phyloP scores from a whole-genome alignment of 768 basidiomycete genomes.

The Lentinus tigrinus region DNA sequence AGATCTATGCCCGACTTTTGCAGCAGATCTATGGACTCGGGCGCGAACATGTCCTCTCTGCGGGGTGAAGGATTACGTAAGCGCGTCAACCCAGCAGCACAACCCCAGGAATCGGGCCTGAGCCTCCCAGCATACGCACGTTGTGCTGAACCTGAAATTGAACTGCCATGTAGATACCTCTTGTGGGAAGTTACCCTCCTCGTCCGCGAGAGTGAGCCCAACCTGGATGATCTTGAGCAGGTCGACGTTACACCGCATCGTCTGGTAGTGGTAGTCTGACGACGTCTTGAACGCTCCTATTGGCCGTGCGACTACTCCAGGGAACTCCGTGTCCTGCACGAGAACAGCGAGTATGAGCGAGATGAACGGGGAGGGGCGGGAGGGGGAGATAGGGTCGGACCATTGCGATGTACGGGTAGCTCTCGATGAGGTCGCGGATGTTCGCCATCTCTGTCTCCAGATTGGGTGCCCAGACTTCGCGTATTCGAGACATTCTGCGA shows the following conservation, averaged over 20 bases:
- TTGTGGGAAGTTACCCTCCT: conserved; percentile 87
- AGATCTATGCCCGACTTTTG: conserved; percentile 97
- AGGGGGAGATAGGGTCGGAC: conserved; percentile 43
- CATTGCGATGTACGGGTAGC: conserved; percentile 95
- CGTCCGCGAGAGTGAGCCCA: conserved; percentile 91
- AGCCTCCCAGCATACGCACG: conserved; percentile 47
- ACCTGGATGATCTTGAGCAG: conserved; percentile 97
- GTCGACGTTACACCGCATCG: conserved; percentile 99
- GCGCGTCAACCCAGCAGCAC: conserved; percentile 4
- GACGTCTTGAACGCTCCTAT: conserved; percentile 96
- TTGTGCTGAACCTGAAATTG: conserved; percentile 91
- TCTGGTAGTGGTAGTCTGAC: conserved; percentile 99
- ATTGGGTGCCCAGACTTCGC: conserved; percentile 94
- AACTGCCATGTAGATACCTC: conserved; percentile 98
- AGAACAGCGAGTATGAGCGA: conserved; percentile 20
- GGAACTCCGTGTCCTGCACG: conserved; percentile 93
- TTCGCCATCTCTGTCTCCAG: conserved; percentile 90
- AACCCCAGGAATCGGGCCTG: background rate
- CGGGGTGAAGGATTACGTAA: conserved; percentile 14
- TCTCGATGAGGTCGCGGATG: conserved; percentile 84
- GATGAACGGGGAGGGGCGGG: conserved; percentile 10
- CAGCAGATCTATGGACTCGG: conserved; percentile 93
- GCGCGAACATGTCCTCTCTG: conserved; percentile 98
- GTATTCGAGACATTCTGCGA: conserved; percentile 70
- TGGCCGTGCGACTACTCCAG: conserved; percentile 95